These are phyloP conservation scores for Sugiyamaella marilandica DNA, from an alignment of 805 yeast genomes.

Conservation along the genomic window DNA sequence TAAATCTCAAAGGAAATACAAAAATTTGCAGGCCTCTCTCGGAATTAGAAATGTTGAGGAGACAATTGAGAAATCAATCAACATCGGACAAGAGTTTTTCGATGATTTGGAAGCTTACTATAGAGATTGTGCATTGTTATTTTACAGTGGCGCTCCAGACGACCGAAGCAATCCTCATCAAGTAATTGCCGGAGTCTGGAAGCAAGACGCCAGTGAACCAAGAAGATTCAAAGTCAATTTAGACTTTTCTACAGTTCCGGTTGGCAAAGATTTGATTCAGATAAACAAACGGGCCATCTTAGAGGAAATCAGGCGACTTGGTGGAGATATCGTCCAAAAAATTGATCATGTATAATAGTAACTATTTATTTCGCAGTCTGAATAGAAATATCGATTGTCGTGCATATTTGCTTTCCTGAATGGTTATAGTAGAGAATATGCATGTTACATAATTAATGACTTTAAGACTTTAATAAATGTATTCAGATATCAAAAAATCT, in stretches of 20 bases:
- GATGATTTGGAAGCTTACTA: constrained; percentile 59
- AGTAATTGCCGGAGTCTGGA: constrained; percentile 77
- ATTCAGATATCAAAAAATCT: not conserved
- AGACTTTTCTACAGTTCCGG: constrained; percentile 68
- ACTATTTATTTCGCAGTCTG: constrained; percentile 3
- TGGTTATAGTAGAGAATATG: not conserved
- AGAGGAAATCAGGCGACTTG: constrained; percentile 53
- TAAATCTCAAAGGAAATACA: constrained; percentile 35
- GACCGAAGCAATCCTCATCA: constrained; percentile 24
- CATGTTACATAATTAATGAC: not conserved
- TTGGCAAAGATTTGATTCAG: constrained; percentile 47
- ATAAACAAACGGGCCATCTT: constrained; percentile 70
- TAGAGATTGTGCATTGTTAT: constrained; percentile 65
- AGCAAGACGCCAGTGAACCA: constrained; percentile 55
- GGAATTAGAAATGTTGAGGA: constrained; percentile 32
- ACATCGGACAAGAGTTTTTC: constrained; percentile 57
- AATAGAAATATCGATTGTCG: constrained; percentile 2
- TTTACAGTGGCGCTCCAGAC: constrained; percentile 50
- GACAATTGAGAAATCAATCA: constrained; percentile 44
- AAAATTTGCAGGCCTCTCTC: constrained; percentile 40
- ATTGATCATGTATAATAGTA: constrained; percentile 13
- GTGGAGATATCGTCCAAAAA: constrained; percentile 34
- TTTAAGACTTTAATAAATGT: not conserved
- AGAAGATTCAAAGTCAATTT: constrained; percentile 74
- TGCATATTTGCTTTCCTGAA: not conserved